Percentiles rank a stretch among this genome's conserved stretches.
Conservation (phyloP, 2,329 filamentous ascomycete genomes). For the Neofusicoccum ribis region DNA sequence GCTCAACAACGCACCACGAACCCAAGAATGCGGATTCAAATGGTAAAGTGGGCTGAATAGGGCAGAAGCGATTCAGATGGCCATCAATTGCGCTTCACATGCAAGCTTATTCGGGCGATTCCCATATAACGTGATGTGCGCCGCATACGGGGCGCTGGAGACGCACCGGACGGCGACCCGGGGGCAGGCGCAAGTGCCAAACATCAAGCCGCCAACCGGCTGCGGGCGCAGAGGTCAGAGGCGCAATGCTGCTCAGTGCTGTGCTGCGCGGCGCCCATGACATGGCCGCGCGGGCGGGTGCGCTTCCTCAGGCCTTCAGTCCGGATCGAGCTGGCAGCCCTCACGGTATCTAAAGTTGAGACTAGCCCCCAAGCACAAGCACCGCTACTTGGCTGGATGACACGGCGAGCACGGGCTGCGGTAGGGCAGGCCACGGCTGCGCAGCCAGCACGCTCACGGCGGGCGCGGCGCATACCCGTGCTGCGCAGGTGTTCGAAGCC, state of each 20-base stretch:
- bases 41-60: constrained; percentile 15
- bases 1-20: constrained; percentile 20
- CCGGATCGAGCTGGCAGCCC: constrained; percentile 10
- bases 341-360: constrained; percentile 17
- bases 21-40: constrained; percentile 14
- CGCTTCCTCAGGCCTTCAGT: constrained; percentile 5
- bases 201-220: constrained; percentile 12
- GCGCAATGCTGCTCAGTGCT: constrained; percentile 16
- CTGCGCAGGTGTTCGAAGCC: constrained; percentile 17
- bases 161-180: constrained; percentile 12
- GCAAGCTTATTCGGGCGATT: constrained; percentile 7
- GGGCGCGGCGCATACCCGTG: constrained; percentile 15
- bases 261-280: constrained; percentile 10
- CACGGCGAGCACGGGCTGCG: constrained; percentile 11
- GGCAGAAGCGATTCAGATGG: neutral
- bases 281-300: constrained; percentile 2
- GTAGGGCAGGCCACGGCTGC: constrained; percentile 3
- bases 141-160: constrained; percentile 10
- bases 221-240: constrained; percentile 6
- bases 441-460: constrained; percentile 14
- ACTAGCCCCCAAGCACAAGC: constrained; percentile 16
- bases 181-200: constrained; percentile 15
- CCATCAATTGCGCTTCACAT: constrained; percentile 18
- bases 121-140: constrained; percentile 17
- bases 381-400: constrained; percentile 7